Percentiles rank a stretch among this genome's conserved stretches.
These are phyloP conservation scores for Pseudogymnoascus sp. DNA, from an alignment of 2,329 filamentous ascomycete species.

Conservation along the genomic window DNA sequence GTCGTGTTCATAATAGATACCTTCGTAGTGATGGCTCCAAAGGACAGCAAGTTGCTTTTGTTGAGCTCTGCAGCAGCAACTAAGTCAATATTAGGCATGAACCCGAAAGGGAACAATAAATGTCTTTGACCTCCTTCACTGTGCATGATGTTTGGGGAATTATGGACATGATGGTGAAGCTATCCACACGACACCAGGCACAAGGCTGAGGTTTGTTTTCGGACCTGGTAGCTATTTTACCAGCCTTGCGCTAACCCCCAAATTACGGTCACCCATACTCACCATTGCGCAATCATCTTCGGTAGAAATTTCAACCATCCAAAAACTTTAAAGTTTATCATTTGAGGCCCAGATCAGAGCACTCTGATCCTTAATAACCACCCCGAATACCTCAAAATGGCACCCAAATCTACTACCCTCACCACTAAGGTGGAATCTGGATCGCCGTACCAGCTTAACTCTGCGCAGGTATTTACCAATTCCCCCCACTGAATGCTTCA, in stretches of 20 bases:
- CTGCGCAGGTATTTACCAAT: constrained; percentile 22
- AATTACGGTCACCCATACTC: background rate
- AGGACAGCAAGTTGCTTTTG: background rate
- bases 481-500: background rate
- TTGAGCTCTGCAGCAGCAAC: background rate
- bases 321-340: constrained; percentile 10
- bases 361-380: constrained; percentile 5
- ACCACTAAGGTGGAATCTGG: constrained; percentile 27
- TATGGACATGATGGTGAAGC: background rate
- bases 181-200: background rate
- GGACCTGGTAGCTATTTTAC: background rate
- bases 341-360: constrained; percentile 5
- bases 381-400: constrained; percentile 18
- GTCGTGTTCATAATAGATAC: background rate
- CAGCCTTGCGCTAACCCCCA: constrained; percentile 2
- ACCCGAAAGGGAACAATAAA: background rate
- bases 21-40: background rate
- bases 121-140: background rate
- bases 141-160: background rate
- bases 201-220: constrained; percentile 6
- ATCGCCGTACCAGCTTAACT: constrained; percentile 27
- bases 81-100: background rate
- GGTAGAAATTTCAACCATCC: constrained; percentile 10
- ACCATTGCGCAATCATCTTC: constrained; percentile 4
- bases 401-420: constrained; percentile 21